phyloP scores from a whole-genome alignment of 2,329 filamentous ascomycete species.

The Alternaria sp. region DNA sequence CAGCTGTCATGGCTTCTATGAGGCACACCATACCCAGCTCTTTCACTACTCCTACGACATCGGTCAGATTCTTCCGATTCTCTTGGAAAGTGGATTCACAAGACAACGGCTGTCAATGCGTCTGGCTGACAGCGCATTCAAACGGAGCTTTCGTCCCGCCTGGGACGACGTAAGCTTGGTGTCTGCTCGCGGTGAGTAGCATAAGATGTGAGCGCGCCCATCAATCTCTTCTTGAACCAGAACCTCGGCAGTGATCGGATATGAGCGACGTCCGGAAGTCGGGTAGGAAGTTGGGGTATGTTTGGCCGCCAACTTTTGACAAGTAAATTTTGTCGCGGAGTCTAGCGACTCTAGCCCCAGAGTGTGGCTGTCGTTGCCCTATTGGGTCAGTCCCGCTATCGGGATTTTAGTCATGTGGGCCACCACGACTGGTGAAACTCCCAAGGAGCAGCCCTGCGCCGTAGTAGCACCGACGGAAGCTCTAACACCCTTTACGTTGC shows the following conservation, averaged over 20 bases:
- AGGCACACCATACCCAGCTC: background rate
- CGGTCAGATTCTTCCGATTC: background rate
- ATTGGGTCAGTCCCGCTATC: background rate
- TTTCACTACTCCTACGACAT: background rate
- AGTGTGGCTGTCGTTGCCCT: background rate
- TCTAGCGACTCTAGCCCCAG: background rate
- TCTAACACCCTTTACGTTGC: background rate
- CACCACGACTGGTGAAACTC: background rate
- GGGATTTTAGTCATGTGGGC: background rate
- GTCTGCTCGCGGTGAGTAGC: background rate
- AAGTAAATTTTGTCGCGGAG: background rate
- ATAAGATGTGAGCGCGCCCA: background rate
- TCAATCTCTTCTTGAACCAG: background rate
- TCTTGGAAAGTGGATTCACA: background rate
- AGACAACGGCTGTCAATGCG: background rate
- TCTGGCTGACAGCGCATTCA: background rate
- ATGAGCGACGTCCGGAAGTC: background rate
- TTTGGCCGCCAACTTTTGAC: background rate
- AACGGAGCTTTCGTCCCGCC: background rate
- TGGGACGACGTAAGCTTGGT: background rate
- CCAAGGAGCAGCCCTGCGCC: background rate
- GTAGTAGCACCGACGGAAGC: background rate
- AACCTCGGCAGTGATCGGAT: background rate
- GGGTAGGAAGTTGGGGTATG: background rate
- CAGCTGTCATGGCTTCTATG: background rate